Evolutionary conservation across 495 filamentous ascomycete genomes (phyloP).

Genomic region (Neurospora intermedia): DNA sequence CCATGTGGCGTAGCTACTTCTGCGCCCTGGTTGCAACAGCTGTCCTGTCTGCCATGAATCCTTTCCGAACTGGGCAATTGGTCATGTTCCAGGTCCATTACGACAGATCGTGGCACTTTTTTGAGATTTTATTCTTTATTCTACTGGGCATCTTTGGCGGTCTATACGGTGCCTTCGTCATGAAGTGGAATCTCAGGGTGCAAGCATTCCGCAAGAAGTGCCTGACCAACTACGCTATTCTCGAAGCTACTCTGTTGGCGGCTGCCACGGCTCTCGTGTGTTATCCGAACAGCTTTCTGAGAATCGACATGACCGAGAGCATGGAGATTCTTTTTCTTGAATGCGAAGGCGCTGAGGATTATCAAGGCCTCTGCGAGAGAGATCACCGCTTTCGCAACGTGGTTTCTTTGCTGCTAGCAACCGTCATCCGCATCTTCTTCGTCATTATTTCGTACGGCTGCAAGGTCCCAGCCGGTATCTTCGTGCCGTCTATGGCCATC

Average conservation of each 20-base stretch:
- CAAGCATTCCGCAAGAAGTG: conserved; percentile 95
- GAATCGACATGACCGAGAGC: conserved; percentile 98
- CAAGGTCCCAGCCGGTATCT: conserved; percentile 95
- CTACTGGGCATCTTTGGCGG: conserved; percentile 89
- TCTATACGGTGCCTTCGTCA: conserved; percentile 92
- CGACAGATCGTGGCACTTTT: conserved; percentile 95
- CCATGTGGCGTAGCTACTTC: conserved; percentile 96
- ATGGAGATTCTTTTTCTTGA: conserved; percentile 97
- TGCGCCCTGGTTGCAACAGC: conserved; percentile 94
- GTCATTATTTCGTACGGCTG: conserved; percentile 97
- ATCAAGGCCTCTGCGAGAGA: conserved; percentile 79
- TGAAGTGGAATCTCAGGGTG: conserved; percentile 91
- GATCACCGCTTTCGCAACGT: conserved; percentile 70
- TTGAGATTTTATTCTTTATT: conserved; percentile 88
- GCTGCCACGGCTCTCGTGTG: conserved; percentile 78
- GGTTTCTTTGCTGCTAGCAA: conserved; percentile 68
- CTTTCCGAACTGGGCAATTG: conserved; percentile 93
- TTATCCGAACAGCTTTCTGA: conserved; percentile 90
- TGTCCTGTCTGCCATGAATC: conserved; percentile 91
- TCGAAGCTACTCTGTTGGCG: conserved; percentile 81
- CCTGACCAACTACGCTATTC: conserved; percentile 68
- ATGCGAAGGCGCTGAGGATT: conserved; percentile 88
- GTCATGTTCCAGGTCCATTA: conserved; percentile 99
- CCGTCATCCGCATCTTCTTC: conserved; percentile 66
- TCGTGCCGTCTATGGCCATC: conserved; percentile 96